phyloP scores from a whole-genome alignment of 345 rosid genomes.

The Orychophragmus violaceus region DNA sequence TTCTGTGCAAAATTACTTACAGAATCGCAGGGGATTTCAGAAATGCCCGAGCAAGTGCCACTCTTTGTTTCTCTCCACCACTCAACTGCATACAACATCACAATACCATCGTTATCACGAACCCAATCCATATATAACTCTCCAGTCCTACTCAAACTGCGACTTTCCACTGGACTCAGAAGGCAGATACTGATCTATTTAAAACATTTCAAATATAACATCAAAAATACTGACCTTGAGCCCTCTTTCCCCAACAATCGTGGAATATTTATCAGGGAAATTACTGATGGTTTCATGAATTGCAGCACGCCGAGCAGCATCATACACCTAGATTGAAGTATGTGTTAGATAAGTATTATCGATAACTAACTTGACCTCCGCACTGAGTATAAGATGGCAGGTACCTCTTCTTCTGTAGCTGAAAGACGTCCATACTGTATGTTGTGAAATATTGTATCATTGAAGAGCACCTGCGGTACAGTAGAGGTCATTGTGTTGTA shows the following conservation, averaged over 20 bases:
- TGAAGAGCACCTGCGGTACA: slow-evolving; percentile 79
- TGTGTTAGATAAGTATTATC: slow-evolving; percentile 5
- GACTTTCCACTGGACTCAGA: background rate
- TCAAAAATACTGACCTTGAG: slow-evolving; percentile 73
- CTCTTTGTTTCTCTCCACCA: slow-evolving; percentile 99
- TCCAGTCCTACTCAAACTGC: background rate
- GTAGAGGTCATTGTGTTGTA: background rate
- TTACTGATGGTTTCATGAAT: slow-evolving; percentile 89
- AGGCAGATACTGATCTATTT: background rate
- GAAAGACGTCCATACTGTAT: slow-evolving; percentile 93
- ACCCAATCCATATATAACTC: background rate
- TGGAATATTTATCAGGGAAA: slow-evolving; percentile 87
- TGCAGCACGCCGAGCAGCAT: slow-evolving; percentile 91
- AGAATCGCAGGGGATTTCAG: slow-evolving; percentile 79
- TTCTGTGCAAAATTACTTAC: slow-evolving; percentile 42
- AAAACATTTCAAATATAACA: slow-evolving; percentile 3
- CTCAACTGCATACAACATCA: slow-evolving; percentile 61
- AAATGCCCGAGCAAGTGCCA: slow-evolving; percentile 92
- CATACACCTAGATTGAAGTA: slow-evolving; percentile 61
- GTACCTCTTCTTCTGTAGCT: slow-evolving; percentile 85
- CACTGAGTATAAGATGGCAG: slow-evolving; percentile 7
- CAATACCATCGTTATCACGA: background rate
- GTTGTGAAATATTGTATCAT: slow-evolving; percentile 92
- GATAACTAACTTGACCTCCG: background rate
- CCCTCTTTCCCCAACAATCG: slow-evolving; percentile 96